These are phyloP conservation scores for Psidium friedrichsthalianum DNA, from an alignment of 345 rosid species.

Conservation along the genomic window DNA sequence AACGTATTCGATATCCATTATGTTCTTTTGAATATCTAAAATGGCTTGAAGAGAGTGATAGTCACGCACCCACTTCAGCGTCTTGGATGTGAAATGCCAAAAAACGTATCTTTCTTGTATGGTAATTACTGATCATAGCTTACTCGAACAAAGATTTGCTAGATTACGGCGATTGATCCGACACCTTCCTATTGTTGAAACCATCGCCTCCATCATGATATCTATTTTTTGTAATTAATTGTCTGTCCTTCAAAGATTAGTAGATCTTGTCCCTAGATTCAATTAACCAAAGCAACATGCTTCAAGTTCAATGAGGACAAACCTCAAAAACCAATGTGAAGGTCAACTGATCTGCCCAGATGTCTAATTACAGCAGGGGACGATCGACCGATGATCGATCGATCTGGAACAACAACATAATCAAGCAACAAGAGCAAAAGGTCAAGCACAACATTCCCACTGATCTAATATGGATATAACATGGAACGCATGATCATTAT, in stretches of 20 bases:
- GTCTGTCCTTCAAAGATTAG: background rate
- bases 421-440: background rate
- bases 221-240: background rate
- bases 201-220: background rate
- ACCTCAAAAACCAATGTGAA: background rate
- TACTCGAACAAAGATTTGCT: background rate
- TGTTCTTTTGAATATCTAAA: background rate
- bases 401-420: background rate
- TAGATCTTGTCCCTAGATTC: background rate
- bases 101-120: background rate
- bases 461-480: background rate
- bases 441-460: background rate
- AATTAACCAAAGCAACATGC: background rate
- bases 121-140: background rate
- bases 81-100: background rate
- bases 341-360: background rate
- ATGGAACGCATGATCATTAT: background rate
- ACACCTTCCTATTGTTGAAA: background rate
- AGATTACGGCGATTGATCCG: background rate
- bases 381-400: background rate
- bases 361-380: background rate
- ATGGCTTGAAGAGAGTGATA: background rate
- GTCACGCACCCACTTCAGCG: background rate
- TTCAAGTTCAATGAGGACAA: background rate
- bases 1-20: background rate